phyloP scores from a whole-genome alignment of 768 basidiomycete genomes.

The Tricholoma hemisulphureum region DNA sequence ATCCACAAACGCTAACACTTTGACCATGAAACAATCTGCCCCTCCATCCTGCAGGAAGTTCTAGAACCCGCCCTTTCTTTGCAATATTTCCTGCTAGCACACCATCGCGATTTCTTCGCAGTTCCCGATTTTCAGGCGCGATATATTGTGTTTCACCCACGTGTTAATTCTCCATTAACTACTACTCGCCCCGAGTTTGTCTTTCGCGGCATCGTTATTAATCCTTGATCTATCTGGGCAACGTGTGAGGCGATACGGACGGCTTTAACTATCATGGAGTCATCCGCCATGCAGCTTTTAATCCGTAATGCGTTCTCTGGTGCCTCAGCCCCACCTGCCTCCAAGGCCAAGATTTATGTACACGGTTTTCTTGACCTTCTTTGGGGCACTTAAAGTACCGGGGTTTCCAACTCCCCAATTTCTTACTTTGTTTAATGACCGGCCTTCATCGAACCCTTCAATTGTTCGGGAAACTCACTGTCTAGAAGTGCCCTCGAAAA shows the following conservation, averaged over 20 bases:
- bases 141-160: not conserved
- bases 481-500: conserved; percentile 13
- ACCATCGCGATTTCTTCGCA: conserved; percentile 38
- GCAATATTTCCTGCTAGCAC: conserved; percentile 13
- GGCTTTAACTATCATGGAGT: not conserved
- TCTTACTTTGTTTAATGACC: conserved; percentile 20
- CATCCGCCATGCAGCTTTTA: not conserved
- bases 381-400: not conserved
- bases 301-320: not conserved
- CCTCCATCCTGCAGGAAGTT: not conserved
- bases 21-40: not conserved
- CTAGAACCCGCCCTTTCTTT: not conserved
- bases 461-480: conserved; percentile 12
- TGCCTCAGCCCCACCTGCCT: not conserved
- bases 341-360: not conserved
- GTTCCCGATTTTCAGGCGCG: not conserved
- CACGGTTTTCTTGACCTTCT: not conserved
- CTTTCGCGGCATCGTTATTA: not conserved
- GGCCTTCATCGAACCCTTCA: conserved; percentile 11
- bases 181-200: too few species aligned
- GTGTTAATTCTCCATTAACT: not conserved
- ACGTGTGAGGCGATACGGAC: conserved; percentile 19
- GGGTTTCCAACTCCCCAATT: conserved; percentile 13
- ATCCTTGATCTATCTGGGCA: not conserved
- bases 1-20: not conserved